These are phyloP conservation scores for Prunus mongolica DNA, from an alignment of 306 rosid genomes.

Conservation along the genomic window DNA sequence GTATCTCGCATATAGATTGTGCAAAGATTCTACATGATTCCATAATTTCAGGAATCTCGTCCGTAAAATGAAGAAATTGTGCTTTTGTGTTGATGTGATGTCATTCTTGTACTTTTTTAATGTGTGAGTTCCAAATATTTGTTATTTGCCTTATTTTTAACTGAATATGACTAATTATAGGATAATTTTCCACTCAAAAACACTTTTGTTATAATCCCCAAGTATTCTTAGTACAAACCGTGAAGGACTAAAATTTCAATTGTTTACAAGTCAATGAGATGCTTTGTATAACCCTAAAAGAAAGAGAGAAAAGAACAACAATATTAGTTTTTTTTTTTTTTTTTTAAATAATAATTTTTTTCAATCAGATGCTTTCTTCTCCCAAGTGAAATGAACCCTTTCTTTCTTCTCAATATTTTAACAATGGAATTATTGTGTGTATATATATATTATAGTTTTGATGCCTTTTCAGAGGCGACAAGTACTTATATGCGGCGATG, in stretches of 20 bases:
- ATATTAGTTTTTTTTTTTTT: neutral
- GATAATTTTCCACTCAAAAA: neutral
- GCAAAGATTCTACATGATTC: neutral
- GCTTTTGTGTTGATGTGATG: no score
- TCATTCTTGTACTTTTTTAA: no score
- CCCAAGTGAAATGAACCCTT: conserved; percentile 4
- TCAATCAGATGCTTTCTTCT: neutral
- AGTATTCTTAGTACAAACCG: neutral
- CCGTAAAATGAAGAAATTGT: no score
- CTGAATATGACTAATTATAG: neutral
- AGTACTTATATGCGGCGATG: neutral
- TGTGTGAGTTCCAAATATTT: no score
- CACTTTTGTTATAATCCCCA: neutral
- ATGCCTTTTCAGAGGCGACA: neutral
- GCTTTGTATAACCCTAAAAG: neutral
- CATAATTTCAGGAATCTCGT: no score
- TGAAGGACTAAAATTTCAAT: neutral
- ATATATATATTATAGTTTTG: neutral
- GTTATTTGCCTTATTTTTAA: neutral
- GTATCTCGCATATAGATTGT: no score
- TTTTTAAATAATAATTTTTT: no score
- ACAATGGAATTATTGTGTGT: neutral
- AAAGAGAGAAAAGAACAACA: neutral
- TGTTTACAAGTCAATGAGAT: neutral
- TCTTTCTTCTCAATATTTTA: neutral